phyloP scores from a whole-genome alignment of 169 alveolate species.

The Eimeria necatrix region DNA sequence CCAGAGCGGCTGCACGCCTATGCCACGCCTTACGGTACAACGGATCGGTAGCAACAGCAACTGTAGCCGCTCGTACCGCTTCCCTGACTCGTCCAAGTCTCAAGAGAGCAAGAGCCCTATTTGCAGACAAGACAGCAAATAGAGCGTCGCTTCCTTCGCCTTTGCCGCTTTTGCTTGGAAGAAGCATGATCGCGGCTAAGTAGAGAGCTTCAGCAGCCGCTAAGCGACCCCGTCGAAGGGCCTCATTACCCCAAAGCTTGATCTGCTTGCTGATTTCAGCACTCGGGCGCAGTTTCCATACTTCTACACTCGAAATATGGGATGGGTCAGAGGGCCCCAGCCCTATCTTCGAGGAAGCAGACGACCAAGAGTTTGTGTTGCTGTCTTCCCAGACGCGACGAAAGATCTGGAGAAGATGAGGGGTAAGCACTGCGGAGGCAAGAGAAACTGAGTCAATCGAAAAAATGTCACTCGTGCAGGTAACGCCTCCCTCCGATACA shows the following conservation, averaged over 20 bases:
- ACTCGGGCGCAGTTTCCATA: conserved; percentile 43
- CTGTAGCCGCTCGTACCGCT: conserved; percentile 52
- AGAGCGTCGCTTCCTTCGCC: conserved; percentile 2
- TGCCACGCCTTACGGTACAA: conserved; percentile 65
- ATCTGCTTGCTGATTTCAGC: conserved; percentile 17
- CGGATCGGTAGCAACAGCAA: conserved; percentile 47
- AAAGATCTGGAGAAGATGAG: not conserved
- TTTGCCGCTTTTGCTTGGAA: conserved; percentile 3
- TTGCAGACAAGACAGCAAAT: conserved; percentile 39
- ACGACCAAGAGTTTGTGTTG: not conserved
- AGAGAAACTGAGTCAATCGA: conserved; percentile 26
- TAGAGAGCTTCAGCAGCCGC: conserved; percentile 51
- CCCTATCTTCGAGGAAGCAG: not conserved
- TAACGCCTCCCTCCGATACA: not conserved
- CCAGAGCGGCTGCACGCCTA: conserved; percentile 63
- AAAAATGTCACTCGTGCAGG: not conserved
- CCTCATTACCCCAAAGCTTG: conserved; percentile 45
- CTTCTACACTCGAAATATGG: not conserved
- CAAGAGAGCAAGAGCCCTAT: conserved; percentile 35
- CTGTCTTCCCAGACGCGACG: conserved; percentile 50
- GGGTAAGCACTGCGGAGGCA: conserved; percentile 25
- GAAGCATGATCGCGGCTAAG: conserved; percentile 24
- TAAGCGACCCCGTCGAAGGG: conserved; percentile 27
- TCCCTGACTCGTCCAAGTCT: not conserved
- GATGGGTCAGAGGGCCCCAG: not conserved